These are phyloP conservation scores for Didymella glomerata DNA, from an alignment of 2,329 filamentous ascomycete species.

Conservation along the genomic window DNA sequence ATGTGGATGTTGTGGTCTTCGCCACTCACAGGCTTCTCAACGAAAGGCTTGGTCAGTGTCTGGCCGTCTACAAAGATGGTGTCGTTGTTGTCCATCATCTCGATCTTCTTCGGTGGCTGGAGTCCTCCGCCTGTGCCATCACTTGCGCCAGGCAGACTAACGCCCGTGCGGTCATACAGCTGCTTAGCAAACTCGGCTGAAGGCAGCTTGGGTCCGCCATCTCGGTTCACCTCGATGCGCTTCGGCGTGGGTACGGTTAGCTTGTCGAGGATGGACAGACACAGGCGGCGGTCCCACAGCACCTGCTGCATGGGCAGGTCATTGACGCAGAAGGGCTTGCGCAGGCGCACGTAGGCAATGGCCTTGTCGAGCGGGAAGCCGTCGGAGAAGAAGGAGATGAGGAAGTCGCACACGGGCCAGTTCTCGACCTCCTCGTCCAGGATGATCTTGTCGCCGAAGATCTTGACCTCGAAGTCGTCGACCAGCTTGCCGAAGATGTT, in stretches of 20 bases:
- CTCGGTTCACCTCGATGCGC: constrained; percentile 88
- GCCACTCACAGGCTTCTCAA: constrained; percentile 97
- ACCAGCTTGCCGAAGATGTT: constrained; percentile 95
- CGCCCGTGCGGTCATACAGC: constrained; percentile 80
- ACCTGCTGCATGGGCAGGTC: constrained; percentile 97
- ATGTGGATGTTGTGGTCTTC: constrained; percentile 99
- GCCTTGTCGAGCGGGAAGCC: constrained; percentile 97
- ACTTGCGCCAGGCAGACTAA: constrained; percentile 74
- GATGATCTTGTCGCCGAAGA: constrained; percentile 99
- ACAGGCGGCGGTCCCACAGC: constrained; percentile 92
- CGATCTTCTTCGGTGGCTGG: constrained; percentile 70
- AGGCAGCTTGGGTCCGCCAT: constrained; percentile 83
- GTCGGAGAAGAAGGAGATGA: constrained; percentile 98
- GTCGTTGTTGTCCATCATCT: constrained; percentile 89
- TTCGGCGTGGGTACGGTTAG: constrained; percentile 89
- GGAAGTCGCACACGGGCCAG: constrained; percentile 94
- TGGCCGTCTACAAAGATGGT: constrained; percentile 86
- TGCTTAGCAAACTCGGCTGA: constrained; percentile 82
- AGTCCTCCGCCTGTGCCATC: constrained; percentile 70
- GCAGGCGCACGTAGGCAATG: constrained; percentile 90
- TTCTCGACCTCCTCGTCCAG: constrained; percentile 96
- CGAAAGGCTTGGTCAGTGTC: constrained; percentile 87
- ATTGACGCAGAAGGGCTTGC: constrained; percentile 97
- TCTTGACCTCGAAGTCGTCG: constrained; percentile 93
- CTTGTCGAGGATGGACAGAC: constrained; percentile 84